Evolutionary conservation across 2,329 filamentous ascomycete genomes (phyloP), one percentile per base, ranked within the genome.

Genomic region (Neopestalotiopsis sp.): DNA sequence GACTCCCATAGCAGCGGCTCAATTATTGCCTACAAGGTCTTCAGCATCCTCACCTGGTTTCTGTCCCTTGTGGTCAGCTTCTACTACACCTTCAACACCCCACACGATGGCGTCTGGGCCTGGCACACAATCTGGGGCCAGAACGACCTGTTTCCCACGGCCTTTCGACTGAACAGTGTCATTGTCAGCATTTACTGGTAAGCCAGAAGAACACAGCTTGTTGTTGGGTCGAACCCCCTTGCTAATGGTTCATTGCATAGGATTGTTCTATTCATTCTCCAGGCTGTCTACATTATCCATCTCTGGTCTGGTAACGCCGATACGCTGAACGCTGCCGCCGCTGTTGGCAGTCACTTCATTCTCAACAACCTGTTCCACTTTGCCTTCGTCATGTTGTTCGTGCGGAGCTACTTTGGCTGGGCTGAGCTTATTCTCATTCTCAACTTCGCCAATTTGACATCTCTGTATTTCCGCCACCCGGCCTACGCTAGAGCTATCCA

Each of bases 321-420:
- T 34, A 85, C 88, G 66, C 88, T 94, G 71, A 88, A 89, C 70
- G 87, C 89, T 17, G 93, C 94, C 28, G 92, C 91, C 73, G 90
- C 92, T 73, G 91, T 97, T 14, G 94, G 93, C 70, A 88, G 89
- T 74, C 93, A 97, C 84, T 97, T 95, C 81, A 94, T 97, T 79
- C 78, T 92, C 74, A 92, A 94, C 86, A 97, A 97, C 81, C 83
- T 97, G 57, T 87, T 97, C 70, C 89, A 94, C 79, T 92, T 95
- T 73, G 89, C 88, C 74, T 97, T 94, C 80, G 88, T 97, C 75
- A 90, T 95, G 84, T 89, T 97, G 71, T 97, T 95, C 84, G 91
- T 93, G 66, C 89, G 91, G 74, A 89, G 86, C 63, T 87, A 92
- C 80, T 96, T 95, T 82, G 87, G 89, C 84, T 89, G 90, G 81